phyloP scores from a whole-genome alignment of 2,329 filamentous ascomycete species.

The Myrmaecium sp. region DNA sequence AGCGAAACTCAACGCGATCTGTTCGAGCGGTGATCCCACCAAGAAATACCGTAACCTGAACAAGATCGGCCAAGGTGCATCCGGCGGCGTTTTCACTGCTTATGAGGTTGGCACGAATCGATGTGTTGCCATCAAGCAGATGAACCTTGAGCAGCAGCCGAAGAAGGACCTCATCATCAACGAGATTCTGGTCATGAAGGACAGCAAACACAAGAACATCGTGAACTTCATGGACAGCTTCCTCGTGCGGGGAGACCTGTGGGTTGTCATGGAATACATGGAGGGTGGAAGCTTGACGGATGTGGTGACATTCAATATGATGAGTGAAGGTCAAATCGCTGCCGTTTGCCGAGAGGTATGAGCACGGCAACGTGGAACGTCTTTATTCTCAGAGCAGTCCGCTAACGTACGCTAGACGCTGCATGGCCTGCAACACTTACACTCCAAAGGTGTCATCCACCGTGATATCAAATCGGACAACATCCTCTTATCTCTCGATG shows the following conservation, averaged over 20 bases:
- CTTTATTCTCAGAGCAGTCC: not conserved
- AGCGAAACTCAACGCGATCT: conserved; percentile 70
- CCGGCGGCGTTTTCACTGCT: conserved; percentile 85
- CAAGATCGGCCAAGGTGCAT: conserved; percentile 96
- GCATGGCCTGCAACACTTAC: conserved; percentile 80
- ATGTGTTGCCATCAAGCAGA: conserved; percentile 96
- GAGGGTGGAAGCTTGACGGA: conserved; percentile 94
- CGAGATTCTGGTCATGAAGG: conserved; percentile 98
- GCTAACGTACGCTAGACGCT: conserved; percentile 40
- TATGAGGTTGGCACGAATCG: conserved; percentile 71
- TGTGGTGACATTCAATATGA: conserved; percentile 97
- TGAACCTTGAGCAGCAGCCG: conserved; percentile 96
- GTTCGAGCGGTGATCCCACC: conserved; percentile 75
- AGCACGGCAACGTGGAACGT: conserved; percentile 2
- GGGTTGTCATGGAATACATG: conserved; percentile 99
- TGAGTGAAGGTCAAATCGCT: conserved; percentile 95
- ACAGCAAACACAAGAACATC: conserved; percentile 95
- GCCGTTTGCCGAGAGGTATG: conserved; percentile 74
- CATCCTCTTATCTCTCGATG: conserved; percentile 81
- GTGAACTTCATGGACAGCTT: conserved; percentile 99
- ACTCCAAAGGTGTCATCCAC: conserved; percentile 96
- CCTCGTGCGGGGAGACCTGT: conserved; percentile 73
- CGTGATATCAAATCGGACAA: conserved; percentile 99
- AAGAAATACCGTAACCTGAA: conserved; percentile 73
- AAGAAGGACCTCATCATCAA: conserved; percentile 99